Percentiles rank a stretch among this genome's conserved stretches.
phyloP scores from a whole-genome alignment of 306 rosid genomes.

The Dalbergia cochinchinensis region DNA sequence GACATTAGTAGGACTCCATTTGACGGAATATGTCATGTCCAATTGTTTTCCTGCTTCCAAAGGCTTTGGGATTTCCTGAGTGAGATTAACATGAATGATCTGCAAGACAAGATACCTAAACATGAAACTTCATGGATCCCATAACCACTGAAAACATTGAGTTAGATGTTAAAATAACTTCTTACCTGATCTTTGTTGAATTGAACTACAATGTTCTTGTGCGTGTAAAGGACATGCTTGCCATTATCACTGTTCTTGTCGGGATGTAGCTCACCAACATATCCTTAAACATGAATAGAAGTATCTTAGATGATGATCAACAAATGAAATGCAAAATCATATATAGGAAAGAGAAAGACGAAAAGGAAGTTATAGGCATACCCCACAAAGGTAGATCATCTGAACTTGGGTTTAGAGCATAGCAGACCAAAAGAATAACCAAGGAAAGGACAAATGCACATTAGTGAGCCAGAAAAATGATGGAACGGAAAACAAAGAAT shows the following conservation, averaged over 20 bases:
- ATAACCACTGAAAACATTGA: slow-evolving; percentile 25
- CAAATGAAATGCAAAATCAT: slow-evolving; percentile 33
- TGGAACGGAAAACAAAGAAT: slow-evolving; percentile 17
- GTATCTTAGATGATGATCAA: slow-evolving; percentile 28
- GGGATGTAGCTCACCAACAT: slow-evolving; percentile 87
- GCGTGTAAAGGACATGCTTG: slow-evolving; percentile 91
- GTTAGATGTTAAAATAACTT: slow-evolving; percentile 37
- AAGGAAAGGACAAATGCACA: slow-evolving; percentile 35
- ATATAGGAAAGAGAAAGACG: slow-evolving; percentile 34
- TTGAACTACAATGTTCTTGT: slow-evolving; percentile 75
- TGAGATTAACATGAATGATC: slow-evolving; percentile 95
- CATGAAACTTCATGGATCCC: slow-evolving; percentile 37
- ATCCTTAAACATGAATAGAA: slow-evolving; percentile 63
- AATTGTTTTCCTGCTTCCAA: slow-evolving; percentile 71
- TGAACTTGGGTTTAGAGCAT: slow-evolving; percentile 60
- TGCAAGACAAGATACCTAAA: slow-evolving; percentile 49
- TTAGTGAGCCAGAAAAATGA: slow-evolving; percentile 48
- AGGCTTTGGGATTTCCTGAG: slow-evolving; percentile 85
- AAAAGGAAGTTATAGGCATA: slow-evolving; percentile 53
- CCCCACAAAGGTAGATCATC: slow-evolving; percentile 99
- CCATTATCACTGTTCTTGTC: slow-evolving; percentile 87
- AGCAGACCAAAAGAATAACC: slow-evolving; percentile 44
- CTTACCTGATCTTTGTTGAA: slow-evolving; percentile 97
- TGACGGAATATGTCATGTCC: slow-evolving; percentile 89
- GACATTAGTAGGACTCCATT: slow-evolving; percentile 81